Conservation (phyloP, 139 green algal genomes). For the Micractinium sp. region DNA sequence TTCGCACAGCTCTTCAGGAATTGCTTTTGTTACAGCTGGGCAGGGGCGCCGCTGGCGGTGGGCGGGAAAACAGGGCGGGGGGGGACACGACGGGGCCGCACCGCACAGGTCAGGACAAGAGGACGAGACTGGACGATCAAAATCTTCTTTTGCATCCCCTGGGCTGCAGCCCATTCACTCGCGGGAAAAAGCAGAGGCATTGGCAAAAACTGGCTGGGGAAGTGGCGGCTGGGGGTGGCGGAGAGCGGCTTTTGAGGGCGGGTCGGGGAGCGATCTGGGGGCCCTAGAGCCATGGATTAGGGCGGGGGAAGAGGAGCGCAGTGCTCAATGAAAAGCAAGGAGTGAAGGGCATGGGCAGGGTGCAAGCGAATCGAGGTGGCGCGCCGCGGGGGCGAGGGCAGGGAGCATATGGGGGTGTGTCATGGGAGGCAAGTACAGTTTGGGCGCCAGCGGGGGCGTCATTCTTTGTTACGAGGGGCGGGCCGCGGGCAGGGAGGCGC, state of each 20-base stretch:
- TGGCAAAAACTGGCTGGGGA: not conserved
- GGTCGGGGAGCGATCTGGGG: too few relatives aligned
- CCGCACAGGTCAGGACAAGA: too few relatives aligned
- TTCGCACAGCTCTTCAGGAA: too few relatives aligned
- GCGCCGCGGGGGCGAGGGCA: not conserved
- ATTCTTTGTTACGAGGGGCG: not conserved
- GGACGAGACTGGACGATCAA: too few relatives aligned
- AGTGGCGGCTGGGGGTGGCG: too few relatives aligned
- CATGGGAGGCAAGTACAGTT: not conserved
- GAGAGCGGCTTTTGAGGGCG: not conserved
- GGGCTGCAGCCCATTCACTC: too few relatives aligned
- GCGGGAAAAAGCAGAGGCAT: not conserved
- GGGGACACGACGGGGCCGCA: too few relatives aligned
- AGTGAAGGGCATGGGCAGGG: not conserved
- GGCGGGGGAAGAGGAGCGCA: not conserved
- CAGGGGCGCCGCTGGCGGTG: too few relatives aligned
- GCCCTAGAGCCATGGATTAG: too few relatives aligned
- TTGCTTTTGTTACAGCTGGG: too few relatives aligned
- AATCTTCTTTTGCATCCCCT: too few relatives aligned
- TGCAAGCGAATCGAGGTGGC: not conserved
- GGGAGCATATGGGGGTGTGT: not conserved
- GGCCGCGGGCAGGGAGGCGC: not conserved
- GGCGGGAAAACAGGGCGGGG: too few relatives aligned
- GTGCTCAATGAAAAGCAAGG: not conserved
- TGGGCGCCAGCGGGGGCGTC: not conserved